Percentiles rank a stretch among this genome's conserved stretches.
Evolutionary conservation across 768 basidiomycete species (phyloP).

Genomic region (Pholiota conissans): DNA sequence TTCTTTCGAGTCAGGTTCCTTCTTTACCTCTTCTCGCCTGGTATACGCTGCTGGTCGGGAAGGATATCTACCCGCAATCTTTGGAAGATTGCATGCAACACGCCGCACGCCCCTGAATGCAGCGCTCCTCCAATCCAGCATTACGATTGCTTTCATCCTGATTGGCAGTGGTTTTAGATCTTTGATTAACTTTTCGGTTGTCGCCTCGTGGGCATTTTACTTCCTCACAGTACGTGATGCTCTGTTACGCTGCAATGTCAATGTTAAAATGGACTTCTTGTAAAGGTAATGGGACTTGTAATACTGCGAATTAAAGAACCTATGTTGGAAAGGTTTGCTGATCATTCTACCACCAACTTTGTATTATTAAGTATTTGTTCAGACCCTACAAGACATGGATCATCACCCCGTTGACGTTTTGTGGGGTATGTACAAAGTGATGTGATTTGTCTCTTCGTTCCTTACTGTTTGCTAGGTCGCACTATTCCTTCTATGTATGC

Average conservation of each 20-base stretch:
- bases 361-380: neutral
- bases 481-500: slow-evolving; percentile 90
- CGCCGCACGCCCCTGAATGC: slow-evolving; percentile 90
- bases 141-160: slow-evolving; percentile 79
- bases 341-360: neutral
- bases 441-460: neutral
- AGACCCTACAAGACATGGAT: slow-evolving; percentile 95
- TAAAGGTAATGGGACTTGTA: slow-evolving; percentile 86
- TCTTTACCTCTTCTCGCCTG: slow-evolving; percentile 78
- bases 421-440: slow-evolving; percentile 53
- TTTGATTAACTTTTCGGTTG: slow-evolving; percentile 86
- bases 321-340: slow-evolving; percentile 71
- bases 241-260: neutral
- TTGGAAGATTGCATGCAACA: slow-evolving; percentile 72
- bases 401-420: slow-evolving; percentile 86
- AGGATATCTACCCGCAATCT: slow-evolving; percentile 81
- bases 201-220: slow-evolving; percentile 86
- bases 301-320: slow-evolving; percentile 92
- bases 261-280: neutral
- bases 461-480: slow-evolving; percentile 59
- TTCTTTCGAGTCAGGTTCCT: slow-evolving; percentile 46
- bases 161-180: slow-evolving; percentile 89
- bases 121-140: slow-evolving; percentile 69
- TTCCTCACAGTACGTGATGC: slow-evolving; percentile 68
- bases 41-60: slow-evolving; percentile 90